Evolutionary conservation across 2,329 filamentous ascomycete species (phyloP), one percentile per base, ranked within the genome.

Genomic region (Diaporthe velutina): DNA sequence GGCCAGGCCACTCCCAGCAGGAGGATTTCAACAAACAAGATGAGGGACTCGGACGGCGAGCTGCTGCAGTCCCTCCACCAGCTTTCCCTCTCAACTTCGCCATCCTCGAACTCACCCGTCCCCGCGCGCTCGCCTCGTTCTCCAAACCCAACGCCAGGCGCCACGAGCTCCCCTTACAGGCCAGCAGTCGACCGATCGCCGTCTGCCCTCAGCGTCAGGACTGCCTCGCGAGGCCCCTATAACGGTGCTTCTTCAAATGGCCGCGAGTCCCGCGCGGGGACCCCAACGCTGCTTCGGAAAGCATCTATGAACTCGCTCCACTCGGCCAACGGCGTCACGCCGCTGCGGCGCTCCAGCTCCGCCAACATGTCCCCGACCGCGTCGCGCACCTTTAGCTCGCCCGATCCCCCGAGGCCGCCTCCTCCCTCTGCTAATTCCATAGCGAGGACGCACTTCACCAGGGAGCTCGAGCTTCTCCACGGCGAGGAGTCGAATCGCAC

Each of bases 391-490:
- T 82, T 85, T 3, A 78, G 78, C 57, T 82, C 83, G 54, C 81
- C 82, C 30, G 81, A 84, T 35, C 77, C 82, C 30, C 82, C 83
- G 22, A 83, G 84, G 74, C 84, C 82, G 74, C 83, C 85, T 4
- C 79, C 82, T 8, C 83, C 83, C n/a, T 91, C 88, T 1, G 84
- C 89, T 17, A 83, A 83, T 52, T 86, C 89, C 35, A 84, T 96
- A 57, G 94, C 94, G 5, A 89, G 87, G 64, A 88, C 90, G 12
- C 91, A 93, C 82, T 94, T 98, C 80, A 86, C 87, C 76, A 90
- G 88, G 76, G 95, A 98, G 81, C 83, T 97, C 42, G 87, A 90
- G 22, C 83, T 88, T 9, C 92, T 95, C 79, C 89, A 92, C 74
- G 84, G 85, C 42, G 80, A 80, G 2, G 82, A 84, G 15, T 82